These are phyloP conservation scores for Meyerozyma elateridarum DNA, from an alignment of 1,139 yeast genomes.

Conservation along the genomic window DNA sequence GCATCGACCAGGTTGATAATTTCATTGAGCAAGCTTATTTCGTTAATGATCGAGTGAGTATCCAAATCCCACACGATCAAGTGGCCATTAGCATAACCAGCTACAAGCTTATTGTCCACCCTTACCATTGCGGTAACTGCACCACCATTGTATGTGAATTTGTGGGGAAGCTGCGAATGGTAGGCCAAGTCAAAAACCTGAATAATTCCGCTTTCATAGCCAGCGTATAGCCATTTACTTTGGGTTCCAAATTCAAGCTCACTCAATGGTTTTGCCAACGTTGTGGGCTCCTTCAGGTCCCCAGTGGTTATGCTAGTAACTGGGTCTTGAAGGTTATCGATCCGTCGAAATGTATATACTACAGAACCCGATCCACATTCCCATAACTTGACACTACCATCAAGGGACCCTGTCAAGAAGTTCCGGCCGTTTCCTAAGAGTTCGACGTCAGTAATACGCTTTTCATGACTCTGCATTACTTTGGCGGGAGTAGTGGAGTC, in stretches of 20 bases:
- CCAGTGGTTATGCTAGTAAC: slow-evolving; percentile 19
- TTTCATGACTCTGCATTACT: slow-evolving; percentile 42
- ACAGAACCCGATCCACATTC: slow-evolving; percentile 56
- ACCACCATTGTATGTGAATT: slow-evolving; percentile 11
- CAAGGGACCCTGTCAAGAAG: slow-evolving; percentile 46
- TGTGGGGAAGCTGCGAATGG: slow-evolving; percentile 14
- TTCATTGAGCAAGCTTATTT: too few species aligned
- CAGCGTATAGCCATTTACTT: slow-evolving; percentile 30
- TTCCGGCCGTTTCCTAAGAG: slow-evolving; percentile 64
- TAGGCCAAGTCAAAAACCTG: slow-evolving; percentile 20
- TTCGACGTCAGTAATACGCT: slow-evolving; percentile 40
- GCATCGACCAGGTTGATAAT: slow-evolving; percentile 11
- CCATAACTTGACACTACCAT: slow-evolving; percentile 58
- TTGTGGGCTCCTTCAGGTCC: slow-evolving; percentile 6
- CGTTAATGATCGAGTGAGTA: neutral
- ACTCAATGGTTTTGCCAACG: slow-evolving; percentile 5
- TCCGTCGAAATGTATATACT: slow-evolving; percentile 34
- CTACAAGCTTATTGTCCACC: slow-evolving; percentile 15
- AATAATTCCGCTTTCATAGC: slow-evolving; percentile 45
- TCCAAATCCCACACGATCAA: slow-evolving; percentile 15
- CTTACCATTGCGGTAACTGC: slow-evolving; percentile 13
- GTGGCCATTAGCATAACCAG: slow-evolving; percentile 21
- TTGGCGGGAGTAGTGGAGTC: slow-evolving; percentile 46
- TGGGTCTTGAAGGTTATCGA: slow-evolving; percentile 28
- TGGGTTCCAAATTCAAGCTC: slow-evolving; percentile 32